Evolutionary conservation across 2,329 filamentous ascomycete genomes (phyloP), one percentile per base, ranked within the genome.

Genomic region (Fusarium pseudonygamai): DNA sequence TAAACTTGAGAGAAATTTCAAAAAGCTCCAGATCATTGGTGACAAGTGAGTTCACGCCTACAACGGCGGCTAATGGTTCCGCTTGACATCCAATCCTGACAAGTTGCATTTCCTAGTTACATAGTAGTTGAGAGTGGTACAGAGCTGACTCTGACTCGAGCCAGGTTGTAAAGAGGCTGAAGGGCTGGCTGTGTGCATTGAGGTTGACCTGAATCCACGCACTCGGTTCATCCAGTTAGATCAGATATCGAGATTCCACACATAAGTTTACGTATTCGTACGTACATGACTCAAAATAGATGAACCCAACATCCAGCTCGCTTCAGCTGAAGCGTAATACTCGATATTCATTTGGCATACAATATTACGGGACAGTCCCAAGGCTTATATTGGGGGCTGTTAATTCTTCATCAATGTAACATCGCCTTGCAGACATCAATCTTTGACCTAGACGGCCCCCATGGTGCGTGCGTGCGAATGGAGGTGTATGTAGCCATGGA

Each of bases 81-180:
- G 14, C 56, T 50, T n/a, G 37, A 28, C 20, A 34, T 55, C 34
- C 13, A 53, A 28, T 7, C 34, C 26, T n/a, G 24, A 30, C 34
- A n/a, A 28, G 50, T 28, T 55, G 47, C 20, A 34, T 60, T 15
- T n/a, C 22, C 37, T 22, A 16, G n/a, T 34, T 14, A 18, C 22
- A 24, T 20, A 34, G 30, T 32, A 24, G 47, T 34, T 18, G 30
- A 28, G 37, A 60, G 26, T 40, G 24, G 36, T 43, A 49, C 57
- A 60, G 53, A 61, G 57, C 66, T 42, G 67, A 67, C 58, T 34
- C 37, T n/a, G 40, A 36, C 49, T 52, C 32, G 26, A 46, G 26
- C n/a, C 58, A 64, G 52, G 65, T 53, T 42, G 14, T 13, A 28
- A 34, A 18, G 26, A 36, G 34, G 26, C 28, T 43, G 20, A n/a